Base-by-base conservation (phyloP, 164 flowering plant species). In the Dillenia suffruticosa region DNA sequence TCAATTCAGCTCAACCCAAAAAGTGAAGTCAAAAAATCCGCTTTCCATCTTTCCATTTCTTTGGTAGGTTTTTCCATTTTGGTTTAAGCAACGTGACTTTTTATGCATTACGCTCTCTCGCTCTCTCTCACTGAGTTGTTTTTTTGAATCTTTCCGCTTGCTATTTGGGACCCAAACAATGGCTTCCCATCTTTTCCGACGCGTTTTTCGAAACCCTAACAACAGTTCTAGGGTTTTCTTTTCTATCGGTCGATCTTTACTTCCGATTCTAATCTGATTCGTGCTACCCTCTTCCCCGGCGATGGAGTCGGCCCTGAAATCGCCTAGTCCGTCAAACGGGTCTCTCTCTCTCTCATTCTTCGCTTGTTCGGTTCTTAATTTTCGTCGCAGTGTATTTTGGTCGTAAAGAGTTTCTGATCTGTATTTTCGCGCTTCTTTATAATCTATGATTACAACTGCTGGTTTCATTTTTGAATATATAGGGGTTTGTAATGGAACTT, bases 301-400 rank as follows among this genome's bases (percentile, higher is more conserved):
- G 97, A 92, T 58, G 98, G 98, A 12, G 86, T 92, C 75, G 98
- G 98, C 14, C 98, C 98, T 32, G 96, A 88, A 77, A 88, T 92
- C 70, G 92, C 98, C 14, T 84, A 82, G 14, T 80, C 98, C 61
- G 97, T 92, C 47, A 88, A 85, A 67, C 79, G 85, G 96, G 97
- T 84, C 9, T 12, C 32, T 50, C 48, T 59, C 17, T 26, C 50
- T 49, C 22, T n/a, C 40, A 32, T n/a, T 43, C 10, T 7, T 44
- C 26, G 11, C 8, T 14, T 12, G 49, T 43, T 44, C 6, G 44
- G 49, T 7, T 7, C 49, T 12, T 57, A 51, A 10, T 58, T 10
- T 11, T 26, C 59, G 44, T 22, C 40, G 44, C 44, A 3, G 11
- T 22, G 2, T 4, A 12, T 5, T 2, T 43, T 58, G 9, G 14